Conservation (phyloP, 2,329 filamentous ascomycete genomes). For the Botrytis sinoallii region DNA sequence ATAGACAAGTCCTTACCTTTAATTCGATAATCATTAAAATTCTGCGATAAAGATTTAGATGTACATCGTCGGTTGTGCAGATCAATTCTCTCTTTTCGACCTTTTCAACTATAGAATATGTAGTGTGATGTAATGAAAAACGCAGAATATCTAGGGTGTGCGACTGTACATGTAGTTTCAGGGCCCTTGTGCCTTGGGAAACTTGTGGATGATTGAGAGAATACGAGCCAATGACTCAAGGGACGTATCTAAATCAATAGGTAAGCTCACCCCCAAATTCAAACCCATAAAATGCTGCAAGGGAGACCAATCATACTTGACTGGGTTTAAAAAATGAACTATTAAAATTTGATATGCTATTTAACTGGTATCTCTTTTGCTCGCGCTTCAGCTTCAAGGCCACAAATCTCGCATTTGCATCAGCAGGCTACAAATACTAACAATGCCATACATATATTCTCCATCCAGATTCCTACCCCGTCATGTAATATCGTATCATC, state of each 20-base stretch:
- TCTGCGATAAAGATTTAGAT: not conserved
- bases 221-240: not conserved
- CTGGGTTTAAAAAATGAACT: not conserved
- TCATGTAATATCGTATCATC: slow-evolving; percentile 1
- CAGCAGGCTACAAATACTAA: not conserved
- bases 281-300: not conserved
- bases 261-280: not conserved
- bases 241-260: not conserved
- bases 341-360: not conserved
- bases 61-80: not conserved
- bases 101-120: not conserved
- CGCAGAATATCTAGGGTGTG: not conserved
- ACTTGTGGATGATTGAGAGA: not conserved
- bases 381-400: not conserved
- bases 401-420: not conserved
- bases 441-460: not conserved
- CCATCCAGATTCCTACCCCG: not conserved
- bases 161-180: not conserved
- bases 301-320: not conserved
- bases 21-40: not conserved
- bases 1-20: not conserved
- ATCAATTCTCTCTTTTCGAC: not conserved
- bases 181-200: not conserved
- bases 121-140: not conserved
- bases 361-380: slow-evolving; percentile 6